These are phyloP conservation scores for Theileria equi DNA, from an alignment of 169 alveolate species.

Conservation along the genomic window DNA sequence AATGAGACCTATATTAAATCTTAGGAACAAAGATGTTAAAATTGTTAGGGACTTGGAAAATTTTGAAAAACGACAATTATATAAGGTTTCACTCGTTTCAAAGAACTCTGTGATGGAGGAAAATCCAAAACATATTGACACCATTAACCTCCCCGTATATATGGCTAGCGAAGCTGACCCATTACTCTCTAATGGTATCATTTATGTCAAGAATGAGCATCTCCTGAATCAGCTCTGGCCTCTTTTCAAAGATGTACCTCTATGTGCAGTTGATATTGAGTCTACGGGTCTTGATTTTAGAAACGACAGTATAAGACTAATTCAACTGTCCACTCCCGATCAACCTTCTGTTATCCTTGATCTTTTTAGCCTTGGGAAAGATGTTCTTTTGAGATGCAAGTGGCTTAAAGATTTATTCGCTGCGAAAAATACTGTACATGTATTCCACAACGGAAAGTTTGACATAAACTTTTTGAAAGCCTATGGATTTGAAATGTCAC, in stretches of 20 bases:
- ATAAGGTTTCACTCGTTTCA: neutral
- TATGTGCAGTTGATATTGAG: conserved; percentile 77
- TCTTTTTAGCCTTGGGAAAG: conserved; percentile 52
- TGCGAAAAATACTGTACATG: conserved; percentile 59
- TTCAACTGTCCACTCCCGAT: conserved; percentile 72
- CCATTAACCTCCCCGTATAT: conserved; percentile 28
- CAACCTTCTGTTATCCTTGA: conserved; percentile 70
- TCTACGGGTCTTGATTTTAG: conserved; percentile 81
- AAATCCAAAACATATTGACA: conserved; percentile 1
- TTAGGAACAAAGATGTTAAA: conserved; percentile 11
- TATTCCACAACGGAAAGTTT: conserved; percentile 82
- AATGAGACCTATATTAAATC: conserved; percentile 11
- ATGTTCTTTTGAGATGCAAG: conserved; percentile 31
- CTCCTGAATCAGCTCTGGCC: conserved; percentile 47
- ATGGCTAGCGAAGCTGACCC: conserved; percentile 31
- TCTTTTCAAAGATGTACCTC: conserved; percentile 55
- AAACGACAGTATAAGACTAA: conserved; percentile 63
- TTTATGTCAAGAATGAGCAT: conserved; percentile 52
- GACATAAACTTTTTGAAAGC: conserved; percentile 72
- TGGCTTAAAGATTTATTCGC: conserved; percentile 59
- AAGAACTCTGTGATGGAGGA: neutral
- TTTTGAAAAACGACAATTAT: neutral
- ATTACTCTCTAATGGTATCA: conserved; percentile 30
- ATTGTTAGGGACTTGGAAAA: neutral
- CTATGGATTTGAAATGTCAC: conserved; percentile 48